Evolutionary conservation across 345 rosid genomes (phyloP), one percentile per base, ranked within the genome.

Genomic region (Ceriops zippeliana): DNA sequence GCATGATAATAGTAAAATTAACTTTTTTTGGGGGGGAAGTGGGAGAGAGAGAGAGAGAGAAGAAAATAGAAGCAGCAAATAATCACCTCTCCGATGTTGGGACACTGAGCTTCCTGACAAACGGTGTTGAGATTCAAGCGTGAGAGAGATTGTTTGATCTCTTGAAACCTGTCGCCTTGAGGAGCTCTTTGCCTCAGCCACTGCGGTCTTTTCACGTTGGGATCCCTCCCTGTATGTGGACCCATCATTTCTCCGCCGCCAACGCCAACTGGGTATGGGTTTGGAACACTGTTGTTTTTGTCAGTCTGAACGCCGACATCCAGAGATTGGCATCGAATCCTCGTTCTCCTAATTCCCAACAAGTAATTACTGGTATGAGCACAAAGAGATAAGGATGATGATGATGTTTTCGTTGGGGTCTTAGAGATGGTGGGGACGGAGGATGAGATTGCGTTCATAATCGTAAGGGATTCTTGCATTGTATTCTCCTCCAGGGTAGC

Each of bases 141-240:
- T 35, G 99, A 87, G 7, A 92, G 77, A 10, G 96, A 83, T 5
- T 85, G 80, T 63, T 96, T 96, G 26, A 96, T 96, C 62, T 90
- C 85, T 28, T 85, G 84, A 74, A 82, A 96, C 80, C 79, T 84
- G 61, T 79, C 87, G 0, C 98, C 99, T 67, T 88, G 93, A 6
- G 97, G 97, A 35, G 98, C 99, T 75, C 74, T 90, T 83, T 96
- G 97, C 77, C 99, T 79, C 73, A 96, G 65, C 99, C 98, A 96
- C 35, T 58, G 78, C 7, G 99, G 97, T 67, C 89, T 96, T 84
- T 89, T 96, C 76, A 79, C 89, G 60, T 81, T 81, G 24, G 95
- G 96, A 76, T 91, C 97, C 66, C 98, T 86, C 11, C 99, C 93
- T 1, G 96, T 92, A 75, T 72, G 82, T 6, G 90, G 87, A 5